Base-by-base conservation (phyloP, 2,329 filamentous ascomycete species). In the Curvularia verruculosa region DNA sequence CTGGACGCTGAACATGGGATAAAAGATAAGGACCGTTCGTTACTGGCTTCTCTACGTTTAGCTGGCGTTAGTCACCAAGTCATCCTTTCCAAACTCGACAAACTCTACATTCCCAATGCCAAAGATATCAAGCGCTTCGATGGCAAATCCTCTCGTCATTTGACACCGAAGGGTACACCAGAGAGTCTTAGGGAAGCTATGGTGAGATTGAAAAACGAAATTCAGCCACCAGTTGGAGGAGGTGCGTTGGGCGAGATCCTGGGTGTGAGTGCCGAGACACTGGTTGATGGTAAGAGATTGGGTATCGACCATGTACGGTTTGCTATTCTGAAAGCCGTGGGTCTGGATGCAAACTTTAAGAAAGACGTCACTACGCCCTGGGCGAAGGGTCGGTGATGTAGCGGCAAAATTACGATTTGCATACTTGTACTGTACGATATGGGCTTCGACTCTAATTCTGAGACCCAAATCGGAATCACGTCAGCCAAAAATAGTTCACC, bases 31-130 rank as follows among this genome's bases (percentile, higher is more conserved):
- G 88, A 91, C 68, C 63, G 79, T 28, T 77, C 83, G 37, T 77
- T 90, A 19, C 76, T 91, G 7, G 75, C 79, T 5, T 73, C 85
- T 21, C 79, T 91, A 46, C 78, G 83, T 15, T 63, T 81, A 44
- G 78, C 81, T n/a, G 82, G 82, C 1, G 82, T 90, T 15, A 79
- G 84, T 0, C 85, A 87, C 69, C 87, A 90, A 70, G 77, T 91
- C 15, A 78, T 91, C 15, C 69, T 90, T n/a, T 84, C 83, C 6
- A 91, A 91, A 71, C 81, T 84, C 6, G 88, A 91, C 68, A 71
- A 68, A 28, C 21, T 75, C 1, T 75, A 70, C 23, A 62, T 75
- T 1, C 71, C 72, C 2, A 23, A 60, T 9, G 57, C 61, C 2
- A 64, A 60, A 3, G 54, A 61, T 5, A 60, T 70, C 15, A 63